phyloP scores from a whole-genome alignment of 2,329 filamentous ascomycete genomes.

The Ramichloridium luteum region DNA sequence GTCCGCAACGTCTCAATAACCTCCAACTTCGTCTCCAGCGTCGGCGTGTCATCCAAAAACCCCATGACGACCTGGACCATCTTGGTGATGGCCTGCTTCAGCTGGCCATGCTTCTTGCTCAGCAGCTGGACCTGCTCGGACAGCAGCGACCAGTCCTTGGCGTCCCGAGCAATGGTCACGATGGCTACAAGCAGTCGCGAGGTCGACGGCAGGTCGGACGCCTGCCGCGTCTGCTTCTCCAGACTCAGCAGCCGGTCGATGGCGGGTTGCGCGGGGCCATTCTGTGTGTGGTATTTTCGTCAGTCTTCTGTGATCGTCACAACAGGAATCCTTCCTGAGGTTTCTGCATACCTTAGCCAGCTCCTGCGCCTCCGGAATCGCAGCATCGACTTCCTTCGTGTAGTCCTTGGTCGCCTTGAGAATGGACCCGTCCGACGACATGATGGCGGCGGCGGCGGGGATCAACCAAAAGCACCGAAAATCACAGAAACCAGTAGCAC shows the following conservation, averaged over 20 bases:
- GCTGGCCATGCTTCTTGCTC: constrained; percentile 99
- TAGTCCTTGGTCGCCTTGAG: constrained; percentile 98
- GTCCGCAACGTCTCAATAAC: constrained; percentile 92
- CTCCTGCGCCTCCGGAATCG: constrained; percentile 80
- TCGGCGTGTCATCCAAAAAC: constrained; percentile 78
- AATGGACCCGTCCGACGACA: constrained; percentile 61
- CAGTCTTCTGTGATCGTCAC: background rate
- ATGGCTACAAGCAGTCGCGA: constrained; percentile 78
- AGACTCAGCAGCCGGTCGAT: constrained; percentile 85
- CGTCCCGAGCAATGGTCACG: constrained; percentile 87
- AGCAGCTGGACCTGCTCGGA: constrained; percentile 93
- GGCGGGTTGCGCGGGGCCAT: constrained; percentile 63
- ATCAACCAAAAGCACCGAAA: background rate
- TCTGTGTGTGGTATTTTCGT: constrained; percentile 32
- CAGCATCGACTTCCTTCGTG: constrained; percentile 86
- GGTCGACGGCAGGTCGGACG: constrained; percentile 90
- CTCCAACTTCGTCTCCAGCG: constrained; percentile 74
- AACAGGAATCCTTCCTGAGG: no score
- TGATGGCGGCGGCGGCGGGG: constrained; percentile 28
- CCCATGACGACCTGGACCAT: constrained; percentile 97
- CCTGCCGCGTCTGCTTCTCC: constrained; percentile 96
- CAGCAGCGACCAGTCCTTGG: constrained; percentile 83
- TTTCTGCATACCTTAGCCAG: constrained; percentile 47
- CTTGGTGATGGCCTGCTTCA: constrained; percentile 96
- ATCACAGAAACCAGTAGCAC: background rate